phyloP scores from a whole-genome alignment of 768 basidiomycete species.

The Xerocomus spinulosus region DNA sequence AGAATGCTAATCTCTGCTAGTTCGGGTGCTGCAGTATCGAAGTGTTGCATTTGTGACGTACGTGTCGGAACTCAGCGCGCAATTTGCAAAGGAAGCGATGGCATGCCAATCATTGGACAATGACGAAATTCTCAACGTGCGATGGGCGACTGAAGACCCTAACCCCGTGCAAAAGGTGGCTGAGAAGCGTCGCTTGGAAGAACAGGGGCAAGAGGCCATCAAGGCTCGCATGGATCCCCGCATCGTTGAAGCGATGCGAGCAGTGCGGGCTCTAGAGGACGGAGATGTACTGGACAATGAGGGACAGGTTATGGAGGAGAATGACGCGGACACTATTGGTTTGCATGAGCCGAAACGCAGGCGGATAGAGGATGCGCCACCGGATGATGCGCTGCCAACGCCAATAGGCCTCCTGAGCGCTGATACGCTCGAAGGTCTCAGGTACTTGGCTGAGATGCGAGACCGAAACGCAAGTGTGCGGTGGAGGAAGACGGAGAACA shows the following conservation, averaged over 20 bases:
- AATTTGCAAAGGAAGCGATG: conserved; percentile 99
- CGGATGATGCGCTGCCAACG: conserved; percentile 31
- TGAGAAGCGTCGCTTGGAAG: conserved; percentile 80
- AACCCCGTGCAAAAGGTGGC: conserved; percentile 86
- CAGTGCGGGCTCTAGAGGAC: conserved; percentile 85
- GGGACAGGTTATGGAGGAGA: conserved; percentile 32
- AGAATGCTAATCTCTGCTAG: conserved; percentile 34
- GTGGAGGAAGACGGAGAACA: conserved; percentile 25
- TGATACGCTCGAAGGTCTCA: conserved; percentile 85
- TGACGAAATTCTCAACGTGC: conserved; percentile 96
- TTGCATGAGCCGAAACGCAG: conserved; percentile 35
- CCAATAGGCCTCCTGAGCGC: conserved; percentile 65
- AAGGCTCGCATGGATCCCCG: conserved; percentile 78
- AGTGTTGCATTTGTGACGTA: conserved; percentile 98
- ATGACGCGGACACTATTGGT: conserved; percentile 34
- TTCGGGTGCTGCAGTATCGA: conserved; percentile 89
- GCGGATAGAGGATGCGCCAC: conserved; percentile 25
- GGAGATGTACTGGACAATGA: conserved; percentile 44
- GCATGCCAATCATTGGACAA: conserved; percentile 96
- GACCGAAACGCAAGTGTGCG: conserved; percentile 48
- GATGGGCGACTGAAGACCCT: conserved; percentile 99
- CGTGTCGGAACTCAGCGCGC: conserved; percentile 75
- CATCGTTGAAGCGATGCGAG: conserved; percentile 83
- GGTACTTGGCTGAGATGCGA: conserved; percentile 86
- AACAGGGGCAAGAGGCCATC: conserved; percentile 84